These are phyloP conservation scores for Heteromeles arbutifolia DNA, from an alignment of 306 rosid genomes.

Conservation along the genomic window DNA sequence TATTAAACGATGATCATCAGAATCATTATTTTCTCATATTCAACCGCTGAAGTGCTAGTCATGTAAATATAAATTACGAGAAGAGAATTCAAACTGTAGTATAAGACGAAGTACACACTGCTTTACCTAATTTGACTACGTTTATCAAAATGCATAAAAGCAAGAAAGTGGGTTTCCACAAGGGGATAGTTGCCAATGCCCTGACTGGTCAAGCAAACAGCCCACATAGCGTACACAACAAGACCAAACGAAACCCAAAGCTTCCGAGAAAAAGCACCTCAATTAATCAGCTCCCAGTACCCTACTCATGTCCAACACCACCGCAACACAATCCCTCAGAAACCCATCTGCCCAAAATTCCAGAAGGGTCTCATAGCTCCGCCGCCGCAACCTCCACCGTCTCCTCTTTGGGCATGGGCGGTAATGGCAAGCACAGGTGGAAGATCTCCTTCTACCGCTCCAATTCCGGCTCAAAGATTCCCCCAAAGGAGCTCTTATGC, in stretches of 20 bases:
- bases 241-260: not conserved
- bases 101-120: too few relatives aligned
- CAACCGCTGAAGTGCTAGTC: too few relatives aligned
- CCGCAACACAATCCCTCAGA: not conserved
- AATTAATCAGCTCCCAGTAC: not conserved
- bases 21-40: too few relatives aligned
- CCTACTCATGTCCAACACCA: not conserved
- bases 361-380: not conserved
- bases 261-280: not conserved
- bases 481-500: slow-evolving; percentile 63
- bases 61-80: too few relatives aligned
- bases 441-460: slow-evolving; percentile 59
- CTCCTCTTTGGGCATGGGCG: slow-evolving; percentile 33
- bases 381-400: not conserved
- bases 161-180: not conserved
- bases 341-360: not conserved
- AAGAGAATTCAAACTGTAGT: too few relatives aligned
- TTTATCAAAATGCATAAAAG: not conserved
- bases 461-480: slow-evolving; percentile 28
- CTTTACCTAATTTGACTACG: too few relatives aligned
- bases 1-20: too few relatives aligned
- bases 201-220: not conserved
- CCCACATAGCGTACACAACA: not conserved
- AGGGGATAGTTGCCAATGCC: not conserved
- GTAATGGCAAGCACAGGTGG: slow-evolving; percentile 74